Base-by-base conservation (phyloP, 192 early-diverging fungal species). In the Coemansia sp. region DNA sequence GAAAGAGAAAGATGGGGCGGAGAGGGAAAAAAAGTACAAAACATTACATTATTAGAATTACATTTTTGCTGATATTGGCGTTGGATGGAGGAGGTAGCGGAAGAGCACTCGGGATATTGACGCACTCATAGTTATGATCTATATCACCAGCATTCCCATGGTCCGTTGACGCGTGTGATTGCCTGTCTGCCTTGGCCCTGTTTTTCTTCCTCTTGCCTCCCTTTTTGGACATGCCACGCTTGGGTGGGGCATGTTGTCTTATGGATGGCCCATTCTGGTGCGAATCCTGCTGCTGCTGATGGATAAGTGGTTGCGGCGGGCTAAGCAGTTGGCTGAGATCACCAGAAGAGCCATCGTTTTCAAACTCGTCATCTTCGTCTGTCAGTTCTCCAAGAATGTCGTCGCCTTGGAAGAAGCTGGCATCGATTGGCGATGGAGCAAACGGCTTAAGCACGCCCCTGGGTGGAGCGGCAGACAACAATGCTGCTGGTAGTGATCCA, bases 361-460 rank as follows among this genome's bases (percentile, higher is more conserved):
- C 63, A 16, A 4, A 7, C 19, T 50, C 58, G 39, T 44, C 63
- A 21, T 49, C 21, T 21, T 56, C 60, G 13, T 61, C 63, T 42
- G 37, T 62, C 32, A 61, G 44, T 19, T 65, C 61, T 10, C 64
- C 69, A 26, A 61, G 74, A 9, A 70, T 38, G 19, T 54, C 65
- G 16, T 23, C n/a, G 57, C 39, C 8, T 18, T 40, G 37, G 44
- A 74, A 63, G 44, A 79, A 73, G 61, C 69, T 65, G 0, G 66
- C 42, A 26, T 77, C 54, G 13, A 76, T 57, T 0, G 80, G 80
- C n/a, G 71, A 82, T 3, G 75, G 75, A 32, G 63, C 41, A 44
- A 71, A 82, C n/a, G 80, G 80, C 47, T 82, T 82, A 18, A 82
- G 58, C 42, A 82, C 80, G 21, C 80, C 80, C 65, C 70, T 82